Base-by-base conservation (phyloP, 129 eudicot species). In the Ambrosia artemisiifolia region DNA sequence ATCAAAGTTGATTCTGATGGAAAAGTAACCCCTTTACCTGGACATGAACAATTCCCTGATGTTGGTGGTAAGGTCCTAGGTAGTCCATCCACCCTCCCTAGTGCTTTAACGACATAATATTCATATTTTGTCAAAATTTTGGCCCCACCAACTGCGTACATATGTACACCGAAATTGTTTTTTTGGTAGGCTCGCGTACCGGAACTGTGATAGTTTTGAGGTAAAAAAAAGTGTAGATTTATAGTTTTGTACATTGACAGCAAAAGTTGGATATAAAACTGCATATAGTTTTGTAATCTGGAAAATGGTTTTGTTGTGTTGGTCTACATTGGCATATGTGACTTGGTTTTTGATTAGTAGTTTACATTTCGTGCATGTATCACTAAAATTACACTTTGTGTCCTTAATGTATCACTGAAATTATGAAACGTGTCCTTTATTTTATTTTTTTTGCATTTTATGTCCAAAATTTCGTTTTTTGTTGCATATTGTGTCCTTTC, bases 51-150 rank as follows among this genome's bases (percentile, higher is more conserved):
- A 6, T 93, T 93, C 67, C 96, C 95, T 3, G 98, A 93, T 73
- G 82, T 83, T 63, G 95, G 96, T 13, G 98, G 96, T 59, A 93
- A 87, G 87, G 86, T 93, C 11, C 88, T 89, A 1, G 96, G 98
- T 17, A 64, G 74, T 67, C 84, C 85, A 20, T 69, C 80, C 61
- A 81, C 83, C 65, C 87, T 93, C 72, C 96, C 95, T 12, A 87
- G 84, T 79, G 95, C 96, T 54, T 82, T 87, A 30, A 87, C 93
- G 1, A 87, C 93, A 28, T 87, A 24, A 24, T 1, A 32, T 63
- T 34, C 63, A 24, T 16, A 51, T 67, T 36, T 51, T 63, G 65
- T 48, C 44, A 24, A 77, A 48, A 69, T 61, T 48, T 46, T 76
- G 61, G 36, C 13, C 30, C 28, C n/a, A 11, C 16, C 9, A 38